phyloP scores from a whole-genome alignment of 345 rosid species.

The Rhizophora mangle region DNA sequence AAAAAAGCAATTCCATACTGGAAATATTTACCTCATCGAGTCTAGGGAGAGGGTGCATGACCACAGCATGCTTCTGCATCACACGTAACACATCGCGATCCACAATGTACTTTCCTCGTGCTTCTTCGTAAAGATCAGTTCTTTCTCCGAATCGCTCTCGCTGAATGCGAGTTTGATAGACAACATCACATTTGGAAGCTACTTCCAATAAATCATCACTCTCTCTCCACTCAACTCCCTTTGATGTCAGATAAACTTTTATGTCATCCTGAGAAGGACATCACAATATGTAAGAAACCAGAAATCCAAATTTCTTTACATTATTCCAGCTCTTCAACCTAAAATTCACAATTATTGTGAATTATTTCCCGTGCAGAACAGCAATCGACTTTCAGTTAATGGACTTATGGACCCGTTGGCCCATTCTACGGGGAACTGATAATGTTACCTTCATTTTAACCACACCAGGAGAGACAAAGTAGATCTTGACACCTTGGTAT shows the following conservation, averaged over 20 bases:
- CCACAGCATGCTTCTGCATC: conserved; percentile 82
- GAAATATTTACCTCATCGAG: conserved; percentile 67
- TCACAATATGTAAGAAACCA: not conserved
- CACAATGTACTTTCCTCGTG: conserved; percentile 88
- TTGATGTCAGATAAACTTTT: conserved; percentile 69
- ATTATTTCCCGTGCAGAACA: not conserved
- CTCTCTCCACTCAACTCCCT: conserved; percentile 86
- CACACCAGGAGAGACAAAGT: conserved; percentile 79
- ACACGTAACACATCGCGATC: conserved; percentile 50
- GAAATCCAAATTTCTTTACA: not conserved
- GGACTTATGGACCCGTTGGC: not conserved
- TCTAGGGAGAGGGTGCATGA: conserved; percentile 97
- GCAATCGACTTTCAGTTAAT: not conserved
- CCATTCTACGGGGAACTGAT: too few relatives aligned
- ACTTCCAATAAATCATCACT: conserved; percentile 74
- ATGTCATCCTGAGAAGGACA: conserved; percentile 71
- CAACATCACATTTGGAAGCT: conserved; percentile 80
- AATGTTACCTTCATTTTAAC: conserved; percentile 89
- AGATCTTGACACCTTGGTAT: conserved; percentile 76
- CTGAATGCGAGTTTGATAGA: conserved; percentile 92
- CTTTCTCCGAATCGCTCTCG: conserved; percentile 88
- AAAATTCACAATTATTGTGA: not conserved
- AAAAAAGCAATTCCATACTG: too few relatives aligned
- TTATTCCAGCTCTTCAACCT: not conserved
- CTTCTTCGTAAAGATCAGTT: conserved; percentile 80